These are phyloP conservation scores for Penicillium egyptiacum DNA, from an alignment of 495 filamentous ascomycete genomes.

Conservation along the genomic window DNA sequence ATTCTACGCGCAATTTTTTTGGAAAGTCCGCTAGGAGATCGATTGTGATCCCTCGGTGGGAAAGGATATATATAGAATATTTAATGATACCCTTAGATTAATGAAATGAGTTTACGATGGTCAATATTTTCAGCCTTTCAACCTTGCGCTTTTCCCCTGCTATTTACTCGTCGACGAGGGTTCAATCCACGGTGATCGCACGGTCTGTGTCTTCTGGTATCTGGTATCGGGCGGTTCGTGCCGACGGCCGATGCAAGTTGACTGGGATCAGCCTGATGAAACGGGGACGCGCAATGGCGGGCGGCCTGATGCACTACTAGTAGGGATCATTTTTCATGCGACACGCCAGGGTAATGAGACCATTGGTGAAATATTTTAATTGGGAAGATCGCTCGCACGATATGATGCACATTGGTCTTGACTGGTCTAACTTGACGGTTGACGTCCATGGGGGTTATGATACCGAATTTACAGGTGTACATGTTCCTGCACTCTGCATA, in stretches of 20 bases:
- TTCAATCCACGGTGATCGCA: not conserved
- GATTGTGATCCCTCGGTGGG: not conserved
- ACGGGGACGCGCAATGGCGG: not conserved
- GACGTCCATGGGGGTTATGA: not conserved
- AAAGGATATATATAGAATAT: constrained; percentile 2
- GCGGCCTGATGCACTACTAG: not conserved
- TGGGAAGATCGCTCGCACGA: not conserved
- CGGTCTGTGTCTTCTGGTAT: not conserved
- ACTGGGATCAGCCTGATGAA: not conserved
- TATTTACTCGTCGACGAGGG: not conserved
- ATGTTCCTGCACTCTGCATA: not conserved
- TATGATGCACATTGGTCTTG: no score
- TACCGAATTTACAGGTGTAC: not conserved
- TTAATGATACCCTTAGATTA: constrained; percentile 15
- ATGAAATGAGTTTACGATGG: constrained; percentile 12
- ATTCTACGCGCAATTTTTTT: not conserved
- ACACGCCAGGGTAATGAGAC: not conserved
- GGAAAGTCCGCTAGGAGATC: not conserved
- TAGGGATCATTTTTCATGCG: not conserved
- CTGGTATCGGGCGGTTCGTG: not conserved
- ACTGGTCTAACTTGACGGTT: not conserved
- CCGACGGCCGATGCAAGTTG: not conserved
- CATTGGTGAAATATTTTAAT: not conserved
- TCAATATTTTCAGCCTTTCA: not conserved
- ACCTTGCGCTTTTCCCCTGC: not conserved